phyloP scores from a whole-genome alignment of 306 rosid genomes.

The Aeschynomene evenia region DNA sequence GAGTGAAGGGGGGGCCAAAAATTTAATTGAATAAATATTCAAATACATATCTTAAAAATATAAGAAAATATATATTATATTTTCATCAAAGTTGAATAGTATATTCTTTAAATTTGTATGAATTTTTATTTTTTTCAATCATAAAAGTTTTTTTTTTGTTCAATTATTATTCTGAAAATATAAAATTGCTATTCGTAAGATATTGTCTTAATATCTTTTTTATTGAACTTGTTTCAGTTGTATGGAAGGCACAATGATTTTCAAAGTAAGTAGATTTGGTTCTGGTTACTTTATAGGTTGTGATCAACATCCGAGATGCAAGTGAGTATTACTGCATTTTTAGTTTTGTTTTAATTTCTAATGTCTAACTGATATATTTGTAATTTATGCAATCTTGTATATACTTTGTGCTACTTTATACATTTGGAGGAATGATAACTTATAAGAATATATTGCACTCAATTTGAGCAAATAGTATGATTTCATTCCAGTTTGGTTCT shows the following conservation, averaged over 20 bases:
- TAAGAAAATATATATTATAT: too few species aligned
- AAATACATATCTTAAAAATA: too few species aligned
- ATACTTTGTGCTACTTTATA: not conserved
- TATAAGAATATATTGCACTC: not conserved
- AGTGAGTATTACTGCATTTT: constrained; percentile 58
- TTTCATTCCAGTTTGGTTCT: constrained; percentile 15
- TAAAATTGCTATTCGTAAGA: too few species aligned
- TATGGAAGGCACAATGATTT: constrained; percentile 75
- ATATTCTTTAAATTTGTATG: too few species aligned
- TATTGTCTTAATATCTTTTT: constrained; percentile 26
- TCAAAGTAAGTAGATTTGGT: constrained; percentile 92
- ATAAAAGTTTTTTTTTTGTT: too few species aligned
- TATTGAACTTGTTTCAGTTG: constrained; percentile 64
- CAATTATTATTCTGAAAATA: too few species aligned
- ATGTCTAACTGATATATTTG: not conserved
- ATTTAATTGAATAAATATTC: too few species aligned
- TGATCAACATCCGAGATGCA: constrained; percentile 95
- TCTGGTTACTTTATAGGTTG: constrained; percentile 94
- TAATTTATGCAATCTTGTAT: constrained; percentile 8
- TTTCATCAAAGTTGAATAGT: too few species aligned
- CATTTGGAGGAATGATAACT: not conserved
- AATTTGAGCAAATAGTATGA: constrained; percentile 15
- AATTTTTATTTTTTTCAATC: too few species aligned
- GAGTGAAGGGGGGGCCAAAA: too few species aligned
- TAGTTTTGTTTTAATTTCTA: constrained; percentile 1